These are phyloP conservation scores for Oemleria cerasiformis DNA, from an alignment of 306 rosid species.

Conservation along the genomic window DNA sequence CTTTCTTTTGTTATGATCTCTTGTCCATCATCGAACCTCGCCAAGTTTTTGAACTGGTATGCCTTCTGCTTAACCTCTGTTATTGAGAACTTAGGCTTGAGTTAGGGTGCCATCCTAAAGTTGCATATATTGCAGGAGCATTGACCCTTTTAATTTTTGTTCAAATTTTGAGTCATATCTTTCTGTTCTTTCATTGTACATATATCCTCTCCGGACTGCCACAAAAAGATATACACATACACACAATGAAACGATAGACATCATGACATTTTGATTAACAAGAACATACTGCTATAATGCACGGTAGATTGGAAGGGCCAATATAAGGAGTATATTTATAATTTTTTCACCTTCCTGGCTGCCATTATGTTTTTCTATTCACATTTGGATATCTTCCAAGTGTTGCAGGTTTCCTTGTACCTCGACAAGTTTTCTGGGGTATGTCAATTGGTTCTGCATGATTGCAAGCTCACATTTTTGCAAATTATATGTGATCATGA, in stretches of 20 bases:
- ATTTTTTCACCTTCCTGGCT: background rate
- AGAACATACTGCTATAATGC: background rate
- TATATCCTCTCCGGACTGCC: too few relatives aligned
- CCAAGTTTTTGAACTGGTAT: constrained; percentile 96
- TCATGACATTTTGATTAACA: background rate
- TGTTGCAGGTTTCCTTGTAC: constrained; percentile 85
- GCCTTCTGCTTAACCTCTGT: constrained; percentile 27
- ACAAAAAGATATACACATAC: too few relatives aligned
- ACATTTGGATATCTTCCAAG: constrained; percentile 17
- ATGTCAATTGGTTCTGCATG: constrained; percentile 90
- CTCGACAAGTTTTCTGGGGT: constrained; percentile 96
- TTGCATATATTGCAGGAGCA: background rate
- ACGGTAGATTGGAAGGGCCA: background rate
- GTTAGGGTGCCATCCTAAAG: background rate
- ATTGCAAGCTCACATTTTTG: constrained; percentile 90
- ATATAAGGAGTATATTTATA: constrained; percentile 9
- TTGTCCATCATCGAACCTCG: constrained; percentile 94
- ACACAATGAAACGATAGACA: too few relatives aligned
- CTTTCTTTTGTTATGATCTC: constrained; percentile 97
- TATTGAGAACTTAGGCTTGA: background rate
- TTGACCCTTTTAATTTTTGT: background rate
- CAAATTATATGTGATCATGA: constrained; percentile 95
- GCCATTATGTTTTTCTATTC: background rate
- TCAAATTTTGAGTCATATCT: background rate
- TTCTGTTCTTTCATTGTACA: background rate